phyloP scores from a whole-genome alignment of 148 eudicot species.

The Chenopodium berlandieri region DNA sequence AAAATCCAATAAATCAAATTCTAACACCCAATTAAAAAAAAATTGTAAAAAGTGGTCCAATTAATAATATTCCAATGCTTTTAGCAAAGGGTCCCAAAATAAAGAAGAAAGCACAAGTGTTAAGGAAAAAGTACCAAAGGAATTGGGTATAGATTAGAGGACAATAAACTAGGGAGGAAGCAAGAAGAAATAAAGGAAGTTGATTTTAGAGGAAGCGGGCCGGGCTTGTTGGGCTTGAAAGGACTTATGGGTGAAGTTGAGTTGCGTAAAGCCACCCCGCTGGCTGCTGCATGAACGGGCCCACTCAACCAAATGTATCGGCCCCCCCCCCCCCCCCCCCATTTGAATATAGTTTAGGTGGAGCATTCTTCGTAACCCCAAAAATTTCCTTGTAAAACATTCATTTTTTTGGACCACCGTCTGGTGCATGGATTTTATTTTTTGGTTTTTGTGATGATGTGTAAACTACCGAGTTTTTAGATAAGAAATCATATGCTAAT shows the following conservation, averaged over 20 bases:
- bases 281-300: conserved; percentile 6
- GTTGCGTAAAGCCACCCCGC: conserved; percentile 5
- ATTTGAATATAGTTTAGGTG: not conserved
- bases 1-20: not conserved
- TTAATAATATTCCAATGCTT: not conserved
- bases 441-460: no score
- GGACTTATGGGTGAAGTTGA: conserved; percentile 2
- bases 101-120: not conserved
- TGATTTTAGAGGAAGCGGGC: not conserved
- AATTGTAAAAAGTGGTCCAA: not conserved
- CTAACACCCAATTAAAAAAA: not conserved
- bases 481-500: no score
- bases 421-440: not conserved
- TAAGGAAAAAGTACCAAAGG: not conserved
- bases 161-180: not conserved
- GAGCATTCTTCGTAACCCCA: not conserved
- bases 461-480: no score
- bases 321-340: not conserved
- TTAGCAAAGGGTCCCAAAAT: not conserved
- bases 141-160: not conserved
- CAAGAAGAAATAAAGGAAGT: not conserved
- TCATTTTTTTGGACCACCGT: no score
- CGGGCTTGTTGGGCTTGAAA: not conserved
- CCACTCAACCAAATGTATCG: not conserved
- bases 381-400: no score